A percentile compares a stretch with the other conserved stretches of the same genome.
These are phyloP conservation scores for Rhizopogon parksii DNA, from an alignment of 1,284 basidiomycete species.

Conservation along the genomic window DNA sequence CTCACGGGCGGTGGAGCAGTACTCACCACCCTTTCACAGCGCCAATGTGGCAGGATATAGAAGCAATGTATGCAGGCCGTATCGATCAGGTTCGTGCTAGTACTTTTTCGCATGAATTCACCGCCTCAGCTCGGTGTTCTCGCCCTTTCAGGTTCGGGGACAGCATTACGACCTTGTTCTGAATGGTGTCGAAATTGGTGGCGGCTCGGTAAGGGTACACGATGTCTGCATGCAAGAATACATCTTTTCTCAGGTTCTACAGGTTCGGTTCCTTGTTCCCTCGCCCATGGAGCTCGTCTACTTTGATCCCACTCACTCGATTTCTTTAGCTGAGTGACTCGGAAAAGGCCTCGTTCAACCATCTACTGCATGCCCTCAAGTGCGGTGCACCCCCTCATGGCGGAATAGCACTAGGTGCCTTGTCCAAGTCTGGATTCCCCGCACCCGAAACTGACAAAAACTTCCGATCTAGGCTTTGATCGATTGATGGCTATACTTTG, in stretches of 20 bases:
- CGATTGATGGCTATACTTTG: slow-evolving; percentile 87
- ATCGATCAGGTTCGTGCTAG: slow-evolving; percentile 49
- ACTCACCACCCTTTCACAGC: slow-evolving; percentile 96
- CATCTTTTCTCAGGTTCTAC: slow-evolving; percentile 72
- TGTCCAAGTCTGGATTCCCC: slow-evolving; percentile 8
- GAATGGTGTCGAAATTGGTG: slow-evolving; percentile 90
- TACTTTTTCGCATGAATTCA: slow-evolving; percentile 7
- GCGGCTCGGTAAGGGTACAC: slow-evolving; percentile 90
- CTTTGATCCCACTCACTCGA: slow-evolving; percentile 4
- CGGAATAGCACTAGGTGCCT: slow-evolving; percentile 83
- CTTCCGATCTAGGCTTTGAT: slow-evolving; percentile 68
- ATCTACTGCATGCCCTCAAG: slow-evolving; percentile 78
- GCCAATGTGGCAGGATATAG: slow-evolving; percentile 85
- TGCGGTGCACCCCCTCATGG: slow-evolving; percentile 93
- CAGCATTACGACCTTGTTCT: slow-evolving; percentile 98
- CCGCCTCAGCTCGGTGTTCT: slow-evolving; percentile 6
- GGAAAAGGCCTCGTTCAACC: slow-evolving; percentile 74
- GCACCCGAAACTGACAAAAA: slow-evolving; percentile 8
- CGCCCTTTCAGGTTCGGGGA: slow-evolving; percentile 62
- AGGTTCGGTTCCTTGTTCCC: slow-evolving; percentile 41
- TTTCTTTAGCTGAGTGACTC: slow-evolving; percentile 54
- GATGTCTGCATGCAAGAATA: slow-evolving; percentile 80
- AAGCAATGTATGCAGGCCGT: slow-evolving; percentile 62
- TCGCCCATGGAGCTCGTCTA: slow-evolving; percentile 5
- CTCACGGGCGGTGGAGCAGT: slow-evolving; percentile 82